Percentiles rank a stretch among this genome's conserved stretches.
These are phyloP conservation scores for Plenodomus lindquistii DNA, from an alignment of 2,329 filamentous ascomycete species.

Conservation along the genomic window DNA sequence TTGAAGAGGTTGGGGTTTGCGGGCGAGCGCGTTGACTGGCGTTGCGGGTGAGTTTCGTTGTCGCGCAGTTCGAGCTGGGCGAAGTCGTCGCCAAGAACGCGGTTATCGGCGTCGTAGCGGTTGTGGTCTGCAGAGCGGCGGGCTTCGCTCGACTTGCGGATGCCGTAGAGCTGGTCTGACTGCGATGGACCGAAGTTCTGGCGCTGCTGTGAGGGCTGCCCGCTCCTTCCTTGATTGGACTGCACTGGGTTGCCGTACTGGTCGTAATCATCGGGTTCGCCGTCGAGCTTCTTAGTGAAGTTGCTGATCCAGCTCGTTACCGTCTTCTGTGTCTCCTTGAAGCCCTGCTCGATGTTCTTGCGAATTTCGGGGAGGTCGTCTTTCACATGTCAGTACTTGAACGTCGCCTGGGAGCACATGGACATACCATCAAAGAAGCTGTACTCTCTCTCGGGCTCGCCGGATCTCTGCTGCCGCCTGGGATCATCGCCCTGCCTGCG, in stretches of 20 bases:
- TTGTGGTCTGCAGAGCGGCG: constrained; percentile 82
- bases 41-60: constrained; percentile 60
- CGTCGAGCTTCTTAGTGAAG: constrained; percentile 91
- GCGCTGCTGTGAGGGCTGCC: constrained; percentile 34
- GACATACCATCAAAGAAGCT: constrained; percentile 80
- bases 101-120: constrained; percentile 91
- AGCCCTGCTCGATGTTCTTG: constrained; percentile 92
- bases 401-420: no score
- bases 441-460: constrained; percentile 68
- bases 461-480: constrained; percentile 57
- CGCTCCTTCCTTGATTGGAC: constrained; percentile 11
- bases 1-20: constrained; percentile 84
- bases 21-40: constrained; percentile 64
- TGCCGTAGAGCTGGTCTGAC: constrained; percentile 46
- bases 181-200: constrained; percentile 46
- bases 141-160: constrained; percentile 47
- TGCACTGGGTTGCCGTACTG: constrained; percentile 56
- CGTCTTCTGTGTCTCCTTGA: constrained; percentile 88
- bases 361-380: constrained; percentile 93
- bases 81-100: constrained; percentile 89
- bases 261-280: constrained; percentile 69
- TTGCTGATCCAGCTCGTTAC: constrained; percentile 92
- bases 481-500: constrained; percentile 36
- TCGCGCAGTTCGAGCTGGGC: constrained; percentile 65
- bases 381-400: constrained; percentile 29